Evolutionary conservation across 176 grass and related monocot genomes (phyloP), one percentile per base, ranked within the genome.

Genomic region (Oryza punctata): DNA sequence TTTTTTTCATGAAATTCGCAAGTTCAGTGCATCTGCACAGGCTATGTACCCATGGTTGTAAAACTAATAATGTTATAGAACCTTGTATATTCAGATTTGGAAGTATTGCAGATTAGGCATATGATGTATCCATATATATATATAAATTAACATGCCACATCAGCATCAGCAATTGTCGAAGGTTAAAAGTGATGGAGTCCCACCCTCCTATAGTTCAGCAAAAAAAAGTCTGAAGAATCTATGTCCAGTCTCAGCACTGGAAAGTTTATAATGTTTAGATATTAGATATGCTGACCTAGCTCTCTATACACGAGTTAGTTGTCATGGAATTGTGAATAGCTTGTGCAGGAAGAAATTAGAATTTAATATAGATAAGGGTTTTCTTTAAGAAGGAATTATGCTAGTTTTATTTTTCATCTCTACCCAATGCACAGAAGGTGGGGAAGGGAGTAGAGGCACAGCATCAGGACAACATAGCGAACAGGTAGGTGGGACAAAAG

Each of bases 121-220:
- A 74, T 52, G 18, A 73, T 44, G 13, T 73, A 73, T 27, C 27
- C 25, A 75, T 26, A 18, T 8, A 63, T 8, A 63, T 30, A 63
- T n/a, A 44, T n/a, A 44, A 44, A 16, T 14, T 45, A 63, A 81
- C 64, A 23, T 73, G 29, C 75, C 54, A 87, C 70, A 79, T 78
- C 41, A 73, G 67, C 75, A 90, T 78, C 35, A 41, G 16, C 61
- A 78, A 81, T 46, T 54, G 35, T 57, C 59, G 61, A 68, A 70
- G 78, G 54, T 32, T 63, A 5, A 30, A 72, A 37, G 50, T 78
- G 50, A 46, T 63, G 74, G 37, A 64, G 30, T 70, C 33, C 67
- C 77, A 75, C 32, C 12, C 13, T 66, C 47, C 64, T 23, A 18
- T 43, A 43, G 40, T 66, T 65, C 7, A 59, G 54, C 69, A 73